Evolutionary conservation across 257 asterid species (phyloP).

Genomic region (Ocimum tenuiflorum): DNA sequence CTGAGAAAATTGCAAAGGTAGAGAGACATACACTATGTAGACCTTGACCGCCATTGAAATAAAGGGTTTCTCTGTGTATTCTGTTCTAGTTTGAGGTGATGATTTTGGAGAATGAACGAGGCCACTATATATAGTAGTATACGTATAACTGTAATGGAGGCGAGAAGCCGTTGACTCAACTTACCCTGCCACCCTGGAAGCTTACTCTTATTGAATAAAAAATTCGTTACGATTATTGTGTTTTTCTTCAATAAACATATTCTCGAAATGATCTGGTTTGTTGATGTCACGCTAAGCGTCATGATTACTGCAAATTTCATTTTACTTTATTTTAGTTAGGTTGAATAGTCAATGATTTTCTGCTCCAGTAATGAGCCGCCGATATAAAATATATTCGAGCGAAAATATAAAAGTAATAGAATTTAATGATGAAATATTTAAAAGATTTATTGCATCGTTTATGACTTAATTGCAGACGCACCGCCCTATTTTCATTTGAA

Average conservation of each 20-base stretch:
- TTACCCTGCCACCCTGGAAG: background rate
- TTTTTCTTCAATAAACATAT: background rate
- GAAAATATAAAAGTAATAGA: background rate
- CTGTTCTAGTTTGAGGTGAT: slow-evolving; percentile 22
- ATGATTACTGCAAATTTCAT: slow-evolving; percentile 17
- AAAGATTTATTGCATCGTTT: background rate
- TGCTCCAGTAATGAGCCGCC: background rate
- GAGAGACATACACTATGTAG: slow-evolving; percentile 49
- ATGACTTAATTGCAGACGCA: background rate
- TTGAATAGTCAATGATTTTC: slow-evolving; percentile 6
- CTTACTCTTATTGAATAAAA: background rate
- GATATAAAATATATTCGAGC: background rate
- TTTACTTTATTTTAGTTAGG: background rate
- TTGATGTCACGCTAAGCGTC: slow-evolving; percentile 40
- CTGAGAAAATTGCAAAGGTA: too few relatives aligned
- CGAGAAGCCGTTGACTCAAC: slow-evolving; percentile 29
- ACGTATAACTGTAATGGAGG: background rate
- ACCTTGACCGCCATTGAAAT: slow-evolving; percentile 56
- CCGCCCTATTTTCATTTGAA: background rate
- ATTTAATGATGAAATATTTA: background rate
- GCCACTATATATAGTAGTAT: slow-evolving; percentile 9
- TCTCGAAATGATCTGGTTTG: background rate
- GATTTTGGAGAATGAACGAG: slow-evolving; percentile 10
- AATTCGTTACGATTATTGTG: too few relatives aligned
- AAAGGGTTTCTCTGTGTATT: background rate